Evolutionary conservation across 768 basidiomycete species (phyloP), one percentile per base, ranked within the genome.

Genomic region (Trametes cinnabarina): DNA sequence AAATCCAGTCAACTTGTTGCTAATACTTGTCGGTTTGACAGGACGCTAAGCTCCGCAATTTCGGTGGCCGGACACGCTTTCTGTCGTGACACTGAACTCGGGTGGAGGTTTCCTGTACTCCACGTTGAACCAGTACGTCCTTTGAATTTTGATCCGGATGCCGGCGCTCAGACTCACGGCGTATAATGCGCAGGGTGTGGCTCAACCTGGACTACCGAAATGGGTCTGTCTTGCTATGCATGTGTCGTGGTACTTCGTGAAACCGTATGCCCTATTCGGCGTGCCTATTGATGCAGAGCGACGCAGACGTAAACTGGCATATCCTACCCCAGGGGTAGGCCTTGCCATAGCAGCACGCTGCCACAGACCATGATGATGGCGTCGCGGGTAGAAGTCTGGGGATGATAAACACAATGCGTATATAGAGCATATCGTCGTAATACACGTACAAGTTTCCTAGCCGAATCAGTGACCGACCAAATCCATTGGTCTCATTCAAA

Each of bases 11-110:
- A 6, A 11, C 5, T 6, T 6, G 30, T 7, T 46, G 23, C 15
- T 15, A 39, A 4, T n/a, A 15, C 9, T 15, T 39, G 10, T 39
- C 14, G 37, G 9, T 4, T 15, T 34, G 8, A 34, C 34, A 39
- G 5, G 30, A 7, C 30, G 17, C 11, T 15, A 9, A 5, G 3
- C 20, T 42, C 4, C 20, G 20, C n/a, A n/a, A n/a, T n/a, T 26
- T n/a, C 22, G 57, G 58, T 62, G 57, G 55, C 44, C 61, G 5
- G 64, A 65, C 47, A 62, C 61, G 32, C 50, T 65, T 14, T 60
- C 61, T n/a, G 58, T 62, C 40, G 58, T 59, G 1, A 48, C 55
- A 15, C 52, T 60, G 9, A 40, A 51, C 22, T 47, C 51, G 19
- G 63, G 58, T 1, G 57, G 59, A 7, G 51, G 50, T 37, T 61